phyloP scores from a whole-genome alignment of 331 rosid genomes.

The Acacia concinna region DNA sequence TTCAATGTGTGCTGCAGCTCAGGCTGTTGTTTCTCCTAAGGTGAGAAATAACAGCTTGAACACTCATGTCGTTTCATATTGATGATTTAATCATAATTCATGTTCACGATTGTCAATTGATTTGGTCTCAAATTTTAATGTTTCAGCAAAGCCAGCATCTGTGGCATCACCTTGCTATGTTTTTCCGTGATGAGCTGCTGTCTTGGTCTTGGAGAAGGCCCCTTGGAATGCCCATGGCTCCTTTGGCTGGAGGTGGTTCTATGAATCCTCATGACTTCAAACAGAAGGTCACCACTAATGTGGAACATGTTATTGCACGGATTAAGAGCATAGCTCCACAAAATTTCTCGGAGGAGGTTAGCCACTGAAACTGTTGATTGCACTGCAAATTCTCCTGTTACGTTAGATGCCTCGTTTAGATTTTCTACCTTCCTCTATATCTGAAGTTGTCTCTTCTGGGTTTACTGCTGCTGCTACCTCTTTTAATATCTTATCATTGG shows the following conservation, averaged over 20 bases:
- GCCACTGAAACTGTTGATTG: constrained; percentile 1
- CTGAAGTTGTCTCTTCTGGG: background rate
- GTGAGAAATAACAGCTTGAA: constrained; percentile 26
- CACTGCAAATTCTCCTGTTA: background rate
- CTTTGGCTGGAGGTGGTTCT: constrained; percentile 75
- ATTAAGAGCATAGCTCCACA: constrained; percentile 85
- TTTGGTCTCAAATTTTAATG: background rate
- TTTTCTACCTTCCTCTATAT: background rate
- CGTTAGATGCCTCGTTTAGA: background rate
- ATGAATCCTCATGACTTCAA: constrained; percentile 83
- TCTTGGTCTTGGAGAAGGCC: constrained; percentile 99
- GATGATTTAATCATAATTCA: background rate
- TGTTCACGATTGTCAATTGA: background rate
- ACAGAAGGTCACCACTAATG: constrained; percentile 87
- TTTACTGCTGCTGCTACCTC: background rate
- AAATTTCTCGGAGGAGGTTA: constrained; percentile 86
- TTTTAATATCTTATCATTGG: background rate
- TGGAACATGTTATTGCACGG: constrained; percentile 74
- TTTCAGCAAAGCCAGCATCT: constrained; percentile 88
- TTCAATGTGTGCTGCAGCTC: constrained; percentile 98
- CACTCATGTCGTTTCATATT: background rate
- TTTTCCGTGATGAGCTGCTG: constrained; percentile 95
- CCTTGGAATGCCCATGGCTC: constrained; percentile 84
- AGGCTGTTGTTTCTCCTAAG: constrained; percentile 91
- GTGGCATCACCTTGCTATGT: constrained; percentile 99